Conservation (phyloP, 768 basidiomycete genomes). For the Pleurotus citrinopileatus region DNA sequence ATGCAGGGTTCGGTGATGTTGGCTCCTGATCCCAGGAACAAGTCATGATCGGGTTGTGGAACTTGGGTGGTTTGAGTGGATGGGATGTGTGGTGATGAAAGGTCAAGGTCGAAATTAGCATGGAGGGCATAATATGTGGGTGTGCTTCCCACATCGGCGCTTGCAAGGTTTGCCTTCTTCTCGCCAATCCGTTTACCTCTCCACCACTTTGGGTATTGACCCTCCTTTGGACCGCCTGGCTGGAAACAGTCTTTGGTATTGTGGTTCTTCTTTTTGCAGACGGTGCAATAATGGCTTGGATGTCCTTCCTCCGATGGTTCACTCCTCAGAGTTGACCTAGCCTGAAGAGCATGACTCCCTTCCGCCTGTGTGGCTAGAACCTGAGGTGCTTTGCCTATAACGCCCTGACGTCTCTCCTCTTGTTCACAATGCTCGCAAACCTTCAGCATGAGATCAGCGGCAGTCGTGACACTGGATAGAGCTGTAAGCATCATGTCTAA, state of each 20-base stretch:
- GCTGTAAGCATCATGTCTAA: slow-evolving; percentile 18
- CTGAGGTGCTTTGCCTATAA: not conserved
- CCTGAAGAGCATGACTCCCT: too few relatives aligned
- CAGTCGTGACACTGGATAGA: slow-evolving; percentile 10
- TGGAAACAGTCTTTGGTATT: slow-evolving; percentile 26
- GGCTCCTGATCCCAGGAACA: too few relatives aligned
- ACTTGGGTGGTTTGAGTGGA: too few relatives aligned
- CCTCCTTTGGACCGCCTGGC: slow-evolving; percentile 32
- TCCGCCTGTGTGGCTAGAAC: too few relatives aligned
- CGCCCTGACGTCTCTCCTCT: not conserved
- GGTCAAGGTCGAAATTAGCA: too few relatives aligned
- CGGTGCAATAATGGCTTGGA: slow-evolving; percentile 7
- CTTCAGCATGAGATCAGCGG: slow-evolving; percentile 13
- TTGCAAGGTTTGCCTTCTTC: not conserved
- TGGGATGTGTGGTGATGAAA: too few relatives aligned
- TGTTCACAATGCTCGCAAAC: slow-evolving; percentile 9
- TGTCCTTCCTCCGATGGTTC: not conserved
- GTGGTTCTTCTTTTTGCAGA: slow-evolving; percentile 24
- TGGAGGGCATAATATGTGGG: too few relatives aligned
- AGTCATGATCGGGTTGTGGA: too few relatives aligned
- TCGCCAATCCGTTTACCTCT: too few relatives aligned
- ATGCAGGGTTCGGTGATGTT: too few relatives aligned
- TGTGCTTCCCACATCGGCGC: not conserved
- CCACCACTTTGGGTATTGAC: slow-evolving; percentile 26
- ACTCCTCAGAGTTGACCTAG: not conserved